Base-by-base conservation (phyloP, 345 rosid genomes). In the Schrenkiella parvula region DNA sequence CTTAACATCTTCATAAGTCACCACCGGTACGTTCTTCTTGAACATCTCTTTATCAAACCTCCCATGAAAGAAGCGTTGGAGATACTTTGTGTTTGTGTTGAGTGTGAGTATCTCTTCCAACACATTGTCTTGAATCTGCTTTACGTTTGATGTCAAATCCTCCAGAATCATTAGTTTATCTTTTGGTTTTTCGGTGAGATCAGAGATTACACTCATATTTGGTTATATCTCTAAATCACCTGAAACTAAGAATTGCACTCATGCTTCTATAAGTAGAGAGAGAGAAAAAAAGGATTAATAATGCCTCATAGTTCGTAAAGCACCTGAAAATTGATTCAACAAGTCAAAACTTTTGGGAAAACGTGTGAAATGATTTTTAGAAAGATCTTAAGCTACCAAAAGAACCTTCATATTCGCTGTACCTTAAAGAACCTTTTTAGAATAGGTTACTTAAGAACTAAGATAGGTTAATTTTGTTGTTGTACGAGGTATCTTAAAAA, bases 1-100 rank as follows among this genome's bases (percentile, higher is more conserved):
- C 70, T 76, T 84, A 74, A 88, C 81, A 75, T 90, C 90, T 67
- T 88, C 92, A 35, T 88, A 90, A 70, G 78, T 82, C 31, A 90
- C 90, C 46, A 88, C 79, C 3, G 89, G 89, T 26, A 87, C 90
- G 19, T 70, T 84, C 68, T 70, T 57, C 76, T 83, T 87, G 86
- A 87, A 88, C 7, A 9, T 48, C 21, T 78, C 75, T 79, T 78
- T 81, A 46, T 80, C 83, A 42, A 53, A 75, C 12, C 18, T 73
- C 42, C 88, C 92, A 21, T 55, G 17, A 28, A 84, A 84, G 70
- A 74, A 85, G 55, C 68, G 19, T 10, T 17, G 39, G 8, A 90
- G 92, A 52, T 90, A 90, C 35, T 81, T 78, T 1, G 95, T 85
- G 8, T 71, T 60, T 0, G 83, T 62, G 71, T 87, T 90, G 42